A percentile compares a stretch with the other conserved stretches of the same genome.
phyloP scores from a whole-genome alignment of 2,329 filamentous ascomycete genomes.

The Fusarium transvaalense region DNA sequence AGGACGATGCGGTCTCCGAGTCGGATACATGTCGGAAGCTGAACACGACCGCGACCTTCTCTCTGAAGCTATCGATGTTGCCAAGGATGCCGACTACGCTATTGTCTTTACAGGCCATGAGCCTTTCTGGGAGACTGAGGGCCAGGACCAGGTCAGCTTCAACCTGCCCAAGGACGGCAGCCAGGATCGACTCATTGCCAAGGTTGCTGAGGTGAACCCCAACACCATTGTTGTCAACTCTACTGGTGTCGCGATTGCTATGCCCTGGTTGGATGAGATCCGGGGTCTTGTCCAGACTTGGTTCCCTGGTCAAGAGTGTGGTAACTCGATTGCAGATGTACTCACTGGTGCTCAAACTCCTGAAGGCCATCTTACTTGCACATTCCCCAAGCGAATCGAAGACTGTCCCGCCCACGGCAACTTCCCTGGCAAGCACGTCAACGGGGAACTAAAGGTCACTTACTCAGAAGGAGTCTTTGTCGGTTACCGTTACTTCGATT shows the following conservation, averaged over 20 bases:
- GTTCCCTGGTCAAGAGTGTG: slow-evolving; percentile 78
- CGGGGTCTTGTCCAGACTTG: slow-evolving; percentile 75
- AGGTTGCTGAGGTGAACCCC: slow-evolving; percentile 68
- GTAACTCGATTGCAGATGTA: slow-evolving; percentile 76
- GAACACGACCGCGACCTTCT: slow-evolving; percentile 55
- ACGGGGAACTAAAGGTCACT: slow-evolving; percentile 66
- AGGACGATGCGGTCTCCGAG: slow-evolving; percentile 50
- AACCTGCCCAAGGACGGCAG: slow-evolving; percentile 71
- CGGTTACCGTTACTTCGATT: slow-evolving; percentile 77
- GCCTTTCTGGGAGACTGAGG: slow-evolving; percentile 62
- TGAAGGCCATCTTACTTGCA: slow-evolving; percentile 72
- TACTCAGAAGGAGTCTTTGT: slow-evolving; percentile 79
- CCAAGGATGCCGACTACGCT: slow-evolving; percentile 71
- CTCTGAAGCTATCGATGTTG: slow-evolving; percentile 67
- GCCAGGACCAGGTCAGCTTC: slow-evolving; percentile 78
- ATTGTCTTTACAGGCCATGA: slow-evolving; percentile 69
- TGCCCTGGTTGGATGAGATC: slow-evolving; percentile 68
- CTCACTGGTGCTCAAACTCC: slow-evolving; percentile 74
- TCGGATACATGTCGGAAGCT: slow-evolving; percentile 51
- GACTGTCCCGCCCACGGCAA: slow-evolving; percentile 76
- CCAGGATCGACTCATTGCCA: slow-evolving; percentile 70
- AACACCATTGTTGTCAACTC: slow-evolving; percentile 73
- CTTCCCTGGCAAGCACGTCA: slow-evolving; percentile 61
- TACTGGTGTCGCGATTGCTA: slow-evolving; percentile 71
- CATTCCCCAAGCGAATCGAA: slow-evolving; percentile 70